A percentile compares a stretch with the other conserved stretches of the same genome.
Conservation (phyloP, 1,139 yeast genomes). For the Blastobotrys serpentis region DNA sequence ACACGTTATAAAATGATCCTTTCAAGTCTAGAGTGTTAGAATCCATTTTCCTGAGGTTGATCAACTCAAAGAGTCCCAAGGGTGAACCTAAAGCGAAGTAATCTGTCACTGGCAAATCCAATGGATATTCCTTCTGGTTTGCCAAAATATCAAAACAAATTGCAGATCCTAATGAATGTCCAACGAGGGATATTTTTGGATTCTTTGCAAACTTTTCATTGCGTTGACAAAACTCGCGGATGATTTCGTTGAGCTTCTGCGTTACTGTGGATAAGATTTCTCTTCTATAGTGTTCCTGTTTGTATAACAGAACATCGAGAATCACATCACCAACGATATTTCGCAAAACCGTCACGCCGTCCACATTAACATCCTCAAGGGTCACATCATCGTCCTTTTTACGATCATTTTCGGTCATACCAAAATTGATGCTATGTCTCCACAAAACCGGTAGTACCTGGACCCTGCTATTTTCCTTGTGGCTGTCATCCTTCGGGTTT, state of each 20-base stretch:
- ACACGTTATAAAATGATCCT: constrained; percentile 63
- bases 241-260: constrained; percentile 59
- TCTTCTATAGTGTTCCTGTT: constrained; percentile 63
- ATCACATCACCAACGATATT: constrained; percentile 80
- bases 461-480: constrained; percentile 52
- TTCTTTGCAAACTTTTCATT: constrained; percentile 61
- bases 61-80: constrained; percentile 69
- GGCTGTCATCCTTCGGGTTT: constrained; percentile 37
- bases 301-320: constrained; percentile 76
- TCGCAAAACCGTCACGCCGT: constrained; percentile 73
- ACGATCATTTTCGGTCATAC: constrained; percentile 22
- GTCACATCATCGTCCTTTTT: constrained; percentile 46
- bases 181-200: constrained; percentile 71
- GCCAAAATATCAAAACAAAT: constrained; percentile 68
- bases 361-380: constrained; percentile 65
- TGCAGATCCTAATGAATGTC: constrained; percentile 88
- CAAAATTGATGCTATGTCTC: constrained; percentile 34
- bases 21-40: neutral
- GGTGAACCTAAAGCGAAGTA: constrained; percentile 86
- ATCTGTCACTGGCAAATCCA: constrained; percentile 68
- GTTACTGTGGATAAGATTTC: constrained; percentile 63
- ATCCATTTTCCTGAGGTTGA: constrained; percentile 15
- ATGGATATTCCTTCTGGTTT: constrained; percentile 21
- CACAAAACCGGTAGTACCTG: constrained; percentile 51
- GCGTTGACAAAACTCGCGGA: constrained; percentile 52